These are phyloP conservation scores for Blastocystis hominis DNA, from an alignment of 352 stramenopile genomes.

Conservation along the genomic window DNA sequence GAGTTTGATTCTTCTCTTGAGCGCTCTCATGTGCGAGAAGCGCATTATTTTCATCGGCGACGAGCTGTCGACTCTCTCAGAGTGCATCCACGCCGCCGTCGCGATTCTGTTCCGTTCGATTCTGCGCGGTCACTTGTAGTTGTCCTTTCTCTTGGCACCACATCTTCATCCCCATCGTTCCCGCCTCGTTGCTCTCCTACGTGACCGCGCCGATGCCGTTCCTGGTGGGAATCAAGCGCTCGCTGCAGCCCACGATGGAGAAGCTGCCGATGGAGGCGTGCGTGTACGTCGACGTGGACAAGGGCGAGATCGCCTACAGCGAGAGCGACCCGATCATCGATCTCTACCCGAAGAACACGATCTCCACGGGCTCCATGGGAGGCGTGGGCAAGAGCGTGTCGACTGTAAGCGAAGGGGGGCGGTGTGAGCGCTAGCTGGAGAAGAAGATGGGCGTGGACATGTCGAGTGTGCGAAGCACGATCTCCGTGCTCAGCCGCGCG, in stretches of 20 bases:
- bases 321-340: slow-evolving; percentile 56
- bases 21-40: slow-evolving; percentile 56
- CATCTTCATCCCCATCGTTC: slow-evolving; percentile 55
- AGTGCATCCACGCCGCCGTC: slow-evolving; percentile 54
- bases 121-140: background rate
- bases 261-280: slow-evolving; percentile 54
- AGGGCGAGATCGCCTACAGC: slow-evolving; percentile 21
- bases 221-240: slow-evolving; percentile 52
- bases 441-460: slow-evolving; percentile 59
- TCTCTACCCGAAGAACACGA: slow-evolving; percentile 38
- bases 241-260: background rate
- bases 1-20: slow-evolving; percentile 27
- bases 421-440: slow-evolving; percentile 29
- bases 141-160: slow-evolving; percentile 57
- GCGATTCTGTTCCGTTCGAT: slow-evolving; percentile 12
- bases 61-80: slow-evolving; percentile 36
- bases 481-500: slow-evolving; percentile 27
- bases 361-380: slow-evolving; percentile 29
- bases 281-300: slow-evolving; percentile 55
- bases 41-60: slow-evolving; percentile 58
- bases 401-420: background rate
- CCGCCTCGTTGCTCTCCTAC: slow-evolving; percentile 35
- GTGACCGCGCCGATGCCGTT: slow-evolving; percentile 57
- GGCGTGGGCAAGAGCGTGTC: slow-evolving; percentile 47
- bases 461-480: slow-evolving; percentile 38